Evolutionary conservation across 352 stramenopile genomes (phyloP).

Genomic region (Saprolegnia diclina): DNA sequence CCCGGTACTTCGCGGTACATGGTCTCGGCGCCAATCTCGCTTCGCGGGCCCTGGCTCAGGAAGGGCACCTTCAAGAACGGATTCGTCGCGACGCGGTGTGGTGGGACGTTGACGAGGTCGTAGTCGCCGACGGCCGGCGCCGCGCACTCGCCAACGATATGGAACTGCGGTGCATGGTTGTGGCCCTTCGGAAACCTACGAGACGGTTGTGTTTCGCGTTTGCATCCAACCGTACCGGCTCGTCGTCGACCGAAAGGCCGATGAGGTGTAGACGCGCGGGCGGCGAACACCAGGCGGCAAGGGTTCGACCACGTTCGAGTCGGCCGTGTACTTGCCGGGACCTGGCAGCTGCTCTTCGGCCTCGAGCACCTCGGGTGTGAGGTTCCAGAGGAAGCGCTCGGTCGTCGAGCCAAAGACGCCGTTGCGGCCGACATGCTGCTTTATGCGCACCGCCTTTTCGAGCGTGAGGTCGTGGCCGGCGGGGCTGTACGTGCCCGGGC

Average conservation of each 20-base stretch:
- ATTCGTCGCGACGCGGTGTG: slow-evolving; percentile 21
- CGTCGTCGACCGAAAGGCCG: slow-evolving; percentile 20
- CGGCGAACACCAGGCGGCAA: slow-evolving; percentile 1
- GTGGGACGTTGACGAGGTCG: slow-evolving; percentile 17
- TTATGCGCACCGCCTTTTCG: slow-evolving; percentile 41
- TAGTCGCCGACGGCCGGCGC: slow-evolving; percentile 25
- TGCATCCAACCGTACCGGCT: not conserved
- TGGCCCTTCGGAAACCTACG: slow-evolving; percentile 25
- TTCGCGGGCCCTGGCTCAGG: slow-evolving; percentile 9
- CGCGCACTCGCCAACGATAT: slow-evolving; percentile 24
- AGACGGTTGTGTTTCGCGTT: not conserved
- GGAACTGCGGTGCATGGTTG: slow-evolving; percentile 25
- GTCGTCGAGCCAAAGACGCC: slow-evolving; percentile 71
- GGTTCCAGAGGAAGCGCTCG: slow-evolving; percentile 62
- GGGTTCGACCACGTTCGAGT: slow-evolving; percentile 32
- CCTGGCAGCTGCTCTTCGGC: slow-evolving; percentile 45
- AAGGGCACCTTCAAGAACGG: slow-evolving; percentile 25
- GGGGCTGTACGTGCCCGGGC: slow-evolving; percentile 22
- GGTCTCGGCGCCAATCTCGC: slow-evolving; percentile 16
- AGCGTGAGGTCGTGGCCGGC: slow-evolving; percentile 33
- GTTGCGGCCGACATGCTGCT: slow-evolving; percentile 51
- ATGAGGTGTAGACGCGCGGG: slow-evolving; percentile 24
- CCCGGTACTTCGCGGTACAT: slow-evolving; percentile 35
- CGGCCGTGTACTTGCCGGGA: slow-evolving; percentile 47
- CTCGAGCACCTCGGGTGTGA: slow-evolving; percentile 42